Evolutionary conservation across 2,329 filamentous ascomycete genomes (phyloP), one percentile per base, ranked within the genome.

Genomic region (Microdochium nivale): DNA sequence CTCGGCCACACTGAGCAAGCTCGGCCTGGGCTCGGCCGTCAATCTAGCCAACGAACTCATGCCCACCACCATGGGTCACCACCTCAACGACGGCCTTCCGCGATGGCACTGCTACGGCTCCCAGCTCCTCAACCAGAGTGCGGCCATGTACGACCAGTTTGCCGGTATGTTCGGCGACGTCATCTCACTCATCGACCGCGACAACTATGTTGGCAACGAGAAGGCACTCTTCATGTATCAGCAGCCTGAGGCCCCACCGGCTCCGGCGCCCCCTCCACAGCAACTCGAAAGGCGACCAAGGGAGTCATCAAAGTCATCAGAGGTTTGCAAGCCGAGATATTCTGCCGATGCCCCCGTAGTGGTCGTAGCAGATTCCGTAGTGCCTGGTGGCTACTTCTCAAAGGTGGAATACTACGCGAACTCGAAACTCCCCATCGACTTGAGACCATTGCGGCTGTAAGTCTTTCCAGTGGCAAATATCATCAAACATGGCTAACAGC

Each of bases 391-490:
- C 54, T 83, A 84, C 62, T 89, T 90, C 58, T 77, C 83, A 14
- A 95, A 94, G 65, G 86, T 89, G 14, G 85, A 90, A 60, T 69
- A 84, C 1, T 95, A 95, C 63, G 77, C 81, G 47, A 95, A 95
- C 64, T 88, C 89, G 2, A 81, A 79, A 52, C 71, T 95, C 4
- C 86, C 88, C 0, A 71, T 77, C 33, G 72, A 86, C 54, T 72
- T 95, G 1, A 80, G 83, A 1, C 79, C 82, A 0, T 75, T 94
- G 48, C 81, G 79, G 59, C 70, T 92, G 76, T 87, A 73, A 60
- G 78, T 67, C 27, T 35, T 14, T 35, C 8, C 23, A 19, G 25
- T 47, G 7, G 13, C 2, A 16, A 2, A 14, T 49, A 25, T 49
- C 33, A 23, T 8, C 33, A 25, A 24, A 30, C 21, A 47, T 37